Evolutionary conservation across 208 protist species (phyloP).

Genomic region (Leishmania major): DNA sequence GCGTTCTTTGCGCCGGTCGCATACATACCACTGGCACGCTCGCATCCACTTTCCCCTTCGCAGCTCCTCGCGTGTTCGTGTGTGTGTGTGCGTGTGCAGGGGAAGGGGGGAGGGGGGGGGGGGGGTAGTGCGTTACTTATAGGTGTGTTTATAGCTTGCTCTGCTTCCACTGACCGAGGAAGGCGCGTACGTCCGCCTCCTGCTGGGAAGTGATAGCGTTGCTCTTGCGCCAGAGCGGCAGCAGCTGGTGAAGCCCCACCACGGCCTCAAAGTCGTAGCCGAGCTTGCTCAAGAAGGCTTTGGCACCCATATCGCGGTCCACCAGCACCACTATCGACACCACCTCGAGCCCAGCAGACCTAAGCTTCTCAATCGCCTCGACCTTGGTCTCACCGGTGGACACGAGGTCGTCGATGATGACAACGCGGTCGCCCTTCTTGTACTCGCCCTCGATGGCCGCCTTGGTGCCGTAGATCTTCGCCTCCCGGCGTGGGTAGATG

Average conservation of each 20-base stretch:
- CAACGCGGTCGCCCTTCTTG: slow-evolving; percentile 87
- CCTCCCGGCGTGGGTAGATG: slow-evolving; percentile 92
- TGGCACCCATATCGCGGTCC: slow-evolving; percentile 96
- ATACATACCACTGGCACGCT: background rate
- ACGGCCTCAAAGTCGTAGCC: slow-evolving; percentile 89
- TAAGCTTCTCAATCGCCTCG: slow-evolving; percentile 93
- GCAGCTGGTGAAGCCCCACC: slow-evolving; percentile 73
- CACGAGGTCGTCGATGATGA: slow-evolving; percentile 96
- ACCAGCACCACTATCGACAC: slow-evolving; percentile 94
- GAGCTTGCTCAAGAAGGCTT: slow-evolving; percentile 77
- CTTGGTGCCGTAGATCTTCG: slow-evolving; percentile 95
- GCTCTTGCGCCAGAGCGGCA: slow-evolving; percentile 69
- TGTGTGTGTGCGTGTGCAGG: background rate
- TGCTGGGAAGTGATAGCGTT: slow-evolving; percentile 70
- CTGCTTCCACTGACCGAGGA: slow-evolving; percentile 60
- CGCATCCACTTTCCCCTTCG: background rate
- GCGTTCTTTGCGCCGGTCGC: background rate
- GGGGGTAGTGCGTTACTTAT: background rate
- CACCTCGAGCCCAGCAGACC: slow-evolving; percentile 80
- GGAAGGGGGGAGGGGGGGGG: no score
- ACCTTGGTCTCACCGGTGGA: slow-evolving; percentile 95
- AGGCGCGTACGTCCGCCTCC: slow-evolving; percentile 54
- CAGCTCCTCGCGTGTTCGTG: background rate
- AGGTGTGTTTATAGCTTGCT: slow-evolving; percentile 63
- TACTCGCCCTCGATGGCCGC: slow-evolving; percentile 95